Conservation (phyloP, 768 basidiomycete species). For the Cystoderma amianthinum region DNA sequence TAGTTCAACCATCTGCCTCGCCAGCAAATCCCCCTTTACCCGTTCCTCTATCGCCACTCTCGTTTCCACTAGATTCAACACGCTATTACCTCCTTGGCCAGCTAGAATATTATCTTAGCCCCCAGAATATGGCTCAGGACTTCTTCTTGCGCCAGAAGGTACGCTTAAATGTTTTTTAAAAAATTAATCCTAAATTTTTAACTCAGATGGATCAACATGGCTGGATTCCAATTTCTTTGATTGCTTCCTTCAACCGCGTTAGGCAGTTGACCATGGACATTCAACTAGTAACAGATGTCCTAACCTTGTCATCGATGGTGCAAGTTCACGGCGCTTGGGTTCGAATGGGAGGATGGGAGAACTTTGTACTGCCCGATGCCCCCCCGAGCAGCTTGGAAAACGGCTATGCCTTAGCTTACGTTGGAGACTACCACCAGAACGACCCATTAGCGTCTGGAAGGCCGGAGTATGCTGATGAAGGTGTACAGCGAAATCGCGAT, state of each 20-base stretch:
- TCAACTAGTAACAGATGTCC: conserved; percentile 62
- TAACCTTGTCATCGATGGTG: conserved; percentile 57
- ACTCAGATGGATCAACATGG: conserved; percentile 83
- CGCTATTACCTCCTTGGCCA: conserved; percentile 71
- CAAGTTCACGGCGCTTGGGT: conserved; percentile 68
- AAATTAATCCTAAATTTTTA: conserved; percentile 1
- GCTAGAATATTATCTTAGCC: conserved; percentile 88
- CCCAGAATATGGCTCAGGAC: conserved; percentile 87
- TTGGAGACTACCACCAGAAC: not conserved
- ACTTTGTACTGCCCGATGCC: conserved; percentile 61
- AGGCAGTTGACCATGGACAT: conserved; percentile 53
- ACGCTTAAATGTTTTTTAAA: conserved; percentile 18
- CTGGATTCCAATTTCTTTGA: conserved; percentile 76
- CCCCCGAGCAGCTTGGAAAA: conserved; percentile 35
- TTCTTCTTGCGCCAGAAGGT: conserved; percentile 76
- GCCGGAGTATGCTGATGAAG: not conserved
- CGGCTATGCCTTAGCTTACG: conserved; percentile 4
- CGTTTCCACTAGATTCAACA: conserved; percentile 59
- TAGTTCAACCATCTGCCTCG: conserved; percentile 9
- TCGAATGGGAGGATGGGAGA: conserved; percentile 62
- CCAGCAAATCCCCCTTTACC: conserved; percentile 31
- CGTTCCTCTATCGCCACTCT: conserved; percentile 33
- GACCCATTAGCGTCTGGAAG: not conserved
- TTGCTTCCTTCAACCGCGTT: conserved; percentile 87
- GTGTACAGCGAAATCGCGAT: not conserved